phyloP scores from a whole-genome alignment of 768 basidiomycete genomes.

The Sarcodon sp. region DNA sequence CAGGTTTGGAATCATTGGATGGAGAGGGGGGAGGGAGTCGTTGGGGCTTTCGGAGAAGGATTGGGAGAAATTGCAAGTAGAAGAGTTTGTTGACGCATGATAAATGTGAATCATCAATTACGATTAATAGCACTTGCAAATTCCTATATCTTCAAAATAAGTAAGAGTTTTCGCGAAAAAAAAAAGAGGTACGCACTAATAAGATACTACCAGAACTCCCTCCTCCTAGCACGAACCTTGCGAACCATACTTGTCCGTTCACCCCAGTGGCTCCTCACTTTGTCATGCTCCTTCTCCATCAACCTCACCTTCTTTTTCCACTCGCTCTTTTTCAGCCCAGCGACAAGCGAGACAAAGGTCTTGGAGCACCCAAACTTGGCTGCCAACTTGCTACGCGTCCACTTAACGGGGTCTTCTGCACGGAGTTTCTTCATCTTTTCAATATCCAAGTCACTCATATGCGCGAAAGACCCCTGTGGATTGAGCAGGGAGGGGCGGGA shows the following conservation, averaged over 20 bases:
- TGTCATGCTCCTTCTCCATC: constrained; percentile 34
- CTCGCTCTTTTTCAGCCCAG: constrained; percentile 42
- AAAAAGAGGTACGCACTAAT: neutral
- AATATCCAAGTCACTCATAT: constrained; percentile 38
- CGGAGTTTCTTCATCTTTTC: constrained; percentile 48
- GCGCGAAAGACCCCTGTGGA: constrained; percentile 18
- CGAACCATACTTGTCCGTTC: constrained; percentile 48
- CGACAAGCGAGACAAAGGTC: constrained; percentile 50
- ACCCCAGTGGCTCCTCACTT: constrained; percentile 48
- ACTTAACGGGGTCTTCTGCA: constrained; percentile 37
- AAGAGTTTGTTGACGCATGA: neutral
- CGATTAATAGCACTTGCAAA: constrained; percentile 1
- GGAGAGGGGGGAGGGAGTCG: constrained; percentile 25
- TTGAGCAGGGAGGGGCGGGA: constrained; percentile 11
- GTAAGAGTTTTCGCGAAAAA: neutral
- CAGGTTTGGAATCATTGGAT: constrained; percentile 61
- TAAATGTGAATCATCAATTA: neutral
- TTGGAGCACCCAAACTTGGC: constrained; percentile 64
- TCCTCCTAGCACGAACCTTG: constrained; percentile 56
- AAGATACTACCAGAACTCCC: constrained; percentile 53
- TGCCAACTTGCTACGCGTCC: constrained; percentile 58
- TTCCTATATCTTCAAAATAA: neutral
- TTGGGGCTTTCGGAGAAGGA: neutral
- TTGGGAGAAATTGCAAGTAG: neutral
- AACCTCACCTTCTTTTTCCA: constrained; percentile 27